Percentiles rank a stretch among this genome's conserved stretches.
phyloP scores from a whole-genome alignment of 306 rosid species.

The Cicer pinnatifidum region DNA sequence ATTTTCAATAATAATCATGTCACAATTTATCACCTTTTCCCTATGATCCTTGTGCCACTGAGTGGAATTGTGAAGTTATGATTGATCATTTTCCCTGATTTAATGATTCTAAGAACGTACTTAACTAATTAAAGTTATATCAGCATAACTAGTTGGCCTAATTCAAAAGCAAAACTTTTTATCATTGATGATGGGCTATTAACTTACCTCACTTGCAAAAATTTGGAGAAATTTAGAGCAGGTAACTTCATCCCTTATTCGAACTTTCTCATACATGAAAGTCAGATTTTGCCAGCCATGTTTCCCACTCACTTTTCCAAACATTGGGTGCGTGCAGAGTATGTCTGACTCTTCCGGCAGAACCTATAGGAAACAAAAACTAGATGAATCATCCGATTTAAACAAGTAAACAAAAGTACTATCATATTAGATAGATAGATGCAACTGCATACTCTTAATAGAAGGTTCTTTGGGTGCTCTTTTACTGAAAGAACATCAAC shows the following conservation, averaged over 20 bases:
- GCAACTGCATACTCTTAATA: constrained; percentile 47
- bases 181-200: background rate
- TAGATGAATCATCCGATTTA: background rate
- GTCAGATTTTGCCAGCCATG: constrained; percentile 64
- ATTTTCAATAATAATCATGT: no score
- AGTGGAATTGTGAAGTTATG: no score
- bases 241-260: constrained; percentile 57
- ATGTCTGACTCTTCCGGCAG: constrained; percentile 63
- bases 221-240: constrained; percentile 63
- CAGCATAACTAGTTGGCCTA: background rate
- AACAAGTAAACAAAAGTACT: background rate
- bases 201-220: constrained; percentile 57
- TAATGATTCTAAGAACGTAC: background rate
- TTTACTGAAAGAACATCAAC: constrained; percentile 77
- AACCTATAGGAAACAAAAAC: constrained; percentile 29
- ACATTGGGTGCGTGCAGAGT: constrained; percentile 78
- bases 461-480: constrained; percentile 63
- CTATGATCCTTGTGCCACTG: no score
- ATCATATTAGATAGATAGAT: background rate
- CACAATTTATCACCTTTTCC: no score
- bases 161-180: constrained; percentile 18
- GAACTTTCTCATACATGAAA: constrained; percentile 65
- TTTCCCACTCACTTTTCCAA: constrained; percentile 67
- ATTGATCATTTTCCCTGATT: background rate
- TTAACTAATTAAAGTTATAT: background rate